Conservation (phyloP, 1,284 basidiomycete genomes). For the Stereum hirsutum region DNA sequence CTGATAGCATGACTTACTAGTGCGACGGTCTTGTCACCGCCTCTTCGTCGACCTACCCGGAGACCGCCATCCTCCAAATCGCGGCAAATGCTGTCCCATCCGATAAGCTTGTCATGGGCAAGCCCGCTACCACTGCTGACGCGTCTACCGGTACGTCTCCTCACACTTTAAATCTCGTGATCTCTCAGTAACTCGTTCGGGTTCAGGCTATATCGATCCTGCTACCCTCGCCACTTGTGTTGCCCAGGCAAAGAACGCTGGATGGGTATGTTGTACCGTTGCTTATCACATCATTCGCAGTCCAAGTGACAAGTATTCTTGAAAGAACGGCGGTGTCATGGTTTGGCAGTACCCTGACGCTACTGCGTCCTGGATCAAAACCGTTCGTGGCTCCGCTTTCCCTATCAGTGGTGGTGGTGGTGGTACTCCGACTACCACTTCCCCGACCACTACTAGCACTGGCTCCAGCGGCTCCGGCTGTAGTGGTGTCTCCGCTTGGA, state of each 20-base stretch:
- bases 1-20: too few species aligned
- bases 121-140: slow-evolving; percentile 43
- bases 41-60: slow-evolving; percentile 41
- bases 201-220: slow-evolving; percentile 47
- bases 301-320: background rate
- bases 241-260: slow-evolving; percentile 40
- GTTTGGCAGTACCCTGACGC: slow-evolving; percentile 40
- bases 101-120: slow-evolving; percentile 50
- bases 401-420: too few species aligned
- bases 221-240: slow-evolving; percentile 46
- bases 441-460: too few species aligned
- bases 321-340: slow-evolving; percentile 45
- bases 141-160: too few species aligned
- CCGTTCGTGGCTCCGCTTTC: slow-evolving; percentile 33
- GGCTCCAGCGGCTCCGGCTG: too few species aligned
- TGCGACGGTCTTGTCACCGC: slow-evolving; percentile 43
- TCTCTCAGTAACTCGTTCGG: too few species aligned
- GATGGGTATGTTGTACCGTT: slow-evolving; percentile 41
- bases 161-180: too few species aligned
- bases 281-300: background rate
- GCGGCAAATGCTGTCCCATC: slow-evolving; percentile 41
- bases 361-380: slow-evolving; percentile 36
- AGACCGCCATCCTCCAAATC: slow-evolving; percentile 52
- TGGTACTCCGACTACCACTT: too few species aligned
- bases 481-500: too few species aligned